Base-by-base conservation (phyloP, 1,284 basidiomycete species). In the Taiwanofungus camphoratus region DNA sequence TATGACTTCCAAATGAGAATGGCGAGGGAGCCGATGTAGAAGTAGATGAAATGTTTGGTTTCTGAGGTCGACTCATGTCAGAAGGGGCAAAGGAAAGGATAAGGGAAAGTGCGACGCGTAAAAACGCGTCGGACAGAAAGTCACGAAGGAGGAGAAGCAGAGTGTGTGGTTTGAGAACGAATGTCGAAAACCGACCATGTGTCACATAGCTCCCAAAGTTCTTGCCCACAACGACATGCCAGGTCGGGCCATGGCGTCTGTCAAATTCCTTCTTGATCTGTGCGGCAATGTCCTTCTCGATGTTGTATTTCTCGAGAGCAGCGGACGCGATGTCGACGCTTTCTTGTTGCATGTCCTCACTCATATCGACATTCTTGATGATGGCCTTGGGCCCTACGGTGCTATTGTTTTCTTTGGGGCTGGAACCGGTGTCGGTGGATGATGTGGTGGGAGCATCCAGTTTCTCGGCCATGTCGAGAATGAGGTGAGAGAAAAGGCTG, bases 201-300 rank as follows among this genome's bases (percentile, higher is more conserved):
- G 93, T 97, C 36, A 97, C 94, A 62, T 94, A 97, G 68, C 89
- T 92, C 36, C 93, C 93, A 79, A 93, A 94, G 72, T 94, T 93
- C 75, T 95, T 96, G 46, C 94, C 94, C 24, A 97, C 94, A 52
- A 99, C 92, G 61, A 91, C 90, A 65, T 98, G 94, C 95, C 95
- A 98, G 52, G 95, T 97, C 39, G 92, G 79, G 20, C 89, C 90
- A 57, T 91, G 86, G 64, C 85, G 75, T 67, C 82, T 75, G 75
- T 99, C 94, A 65, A 96, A 92, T 69, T 95, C 91, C 67, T 94
- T 92, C 78, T 99, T 99, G 76, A 97, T 89, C 66, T 92, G 84
- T 30, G 94, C 92, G 11, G 94, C 95, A 62, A 98, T 93, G 66
- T 99, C 92, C 70, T 96, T 97, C 74, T 97, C 94, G 68, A 96